Evolutionary conservation across 345 rosid species (phyloP).

Genomic region (Mercurialis annua): DNA sequence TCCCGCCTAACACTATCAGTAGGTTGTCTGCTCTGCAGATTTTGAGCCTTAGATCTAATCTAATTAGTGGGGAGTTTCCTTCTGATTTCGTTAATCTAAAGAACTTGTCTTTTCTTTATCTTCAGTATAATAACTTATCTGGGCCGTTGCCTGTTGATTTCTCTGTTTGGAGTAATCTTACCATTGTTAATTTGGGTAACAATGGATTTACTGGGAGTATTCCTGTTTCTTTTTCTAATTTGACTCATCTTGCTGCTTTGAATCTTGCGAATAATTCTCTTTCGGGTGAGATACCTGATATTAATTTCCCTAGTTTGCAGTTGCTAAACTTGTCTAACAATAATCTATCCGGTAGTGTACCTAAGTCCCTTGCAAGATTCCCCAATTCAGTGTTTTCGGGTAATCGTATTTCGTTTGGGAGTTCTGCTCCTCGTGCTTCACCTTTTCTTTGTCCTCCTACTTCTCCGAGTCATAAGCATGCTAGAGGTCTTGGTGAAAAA

Average conservation of each 20-base stretch:
- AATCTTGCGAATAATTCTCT: slow-evolving; percentile 77
- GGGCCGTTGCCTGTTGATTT: slow-evolving; percentile 59
- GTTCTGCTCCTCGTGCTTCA: slow-evolving; percentile 28
- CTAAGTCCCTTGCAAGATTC: slow-evolving; percentile 55
- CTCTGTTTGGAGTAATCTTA: slow-evolving; percentile 58
- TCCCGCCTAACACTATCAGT: slow-evolving; percentile 68
- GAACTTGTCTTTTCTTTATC: slow-evolving; percentile 67
- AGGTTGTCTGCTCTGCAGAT: slow-evolving; percentile 67
- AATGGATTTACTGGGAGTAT: slow-evolving; percentile 72
- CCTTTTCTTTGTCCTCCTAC: slow-evolving; percentile 38
- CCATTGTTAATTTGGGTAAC: slow-evolving; percentile 66
- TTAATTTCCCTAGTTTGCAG: slow-evolving; percentile 51
- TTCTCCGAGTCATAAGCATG: slow-evolving; percentile 17
- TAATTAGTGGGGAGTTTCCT: slow-evolving; percentile 60
- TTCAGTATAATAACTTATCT: slow-evolving; percentile 65
- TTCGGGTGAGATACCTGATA: slow-evolving; percentile 73
- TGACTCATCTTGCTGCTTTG: slow-evolving; percentile 60
- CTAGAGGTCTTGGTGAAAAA: slow-evolving; percentile 43
- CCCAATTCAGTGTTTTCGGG: slow-evolving; percentile 62
- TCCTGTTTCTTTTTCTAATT: slow-evolving; percentile 50
- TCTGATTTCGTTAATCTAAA: slow-evolving; percentile 57
- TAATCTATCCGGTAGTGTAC: slow-evolving; percentile 54
- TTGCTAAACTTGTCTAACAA: slow-evolving; percentile 63
- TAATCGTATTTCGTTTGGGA: slow-evolving; percentile 44
- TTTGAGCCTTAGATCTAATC: slow-evolving; percentile 80